Evolutionary conservation across 2,329 filamentous ascomycete genomes (phyloP).

Genomic region (Arthroderma uncinatum): DNA sequence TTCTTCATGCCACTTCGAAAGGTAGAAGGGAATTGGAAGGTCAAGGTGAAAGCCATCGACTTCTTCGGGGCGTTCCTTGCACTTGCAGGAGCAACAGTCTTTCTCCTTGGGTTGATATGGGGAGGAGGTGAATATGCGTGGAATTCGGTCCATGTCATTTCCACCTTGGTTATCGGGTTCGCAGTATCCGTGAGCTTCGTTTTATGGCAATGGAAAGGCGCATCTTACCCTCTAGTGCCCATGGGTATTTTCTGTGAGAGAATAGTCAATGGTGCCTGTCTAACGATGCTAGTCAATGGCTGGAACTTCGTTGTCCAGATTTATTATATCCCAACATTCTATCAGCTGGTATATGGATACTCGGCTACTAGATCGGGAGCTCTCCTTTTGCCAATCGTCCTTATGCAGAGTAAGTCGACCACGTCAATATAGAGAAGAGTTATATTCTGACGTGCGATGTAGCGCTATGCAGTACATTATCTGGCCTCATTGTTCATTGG

Average conservation of each 20-base stretch:
- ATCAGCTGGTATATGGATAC: slow-evolving; percentile 44
- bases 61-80: slow-evolving; percentile 41
- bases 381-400: slow-evolving; percentile 39
- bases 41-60: slow-evolving; percentile 43
- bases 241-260: slow-evolving; percentile 45
- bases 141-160: slow-evolving; percentile 45
- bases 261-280: slow-evolving; percentile 45
- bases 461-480: slow-evolving; percentile 41
- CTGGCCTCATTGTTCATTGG: slow-evolving; percentile 44
- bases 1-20: slow-evolving; percentile 49
- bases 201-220: slow-evolving; percentile 28
- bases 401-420: neutral
- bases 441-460: slow-evolving; percentile 21
- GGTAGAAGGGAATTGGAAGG: slow-evolving; percentile 42
- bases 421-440: neutral
- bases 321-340: slow-evolving; percentile 52
- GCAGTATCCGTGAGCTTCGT: slow-evolving; percentile 22
- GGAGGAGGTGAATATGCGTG: slow-evolving; percentile 50
- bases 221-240: slow-evolving; percentile 19
- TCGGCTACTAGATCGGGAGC: slow-evolving; percentile 39
- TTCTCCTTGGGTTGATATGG: slow-evolving; percentile 47
- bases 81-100: slow-evolving; percentile 33
- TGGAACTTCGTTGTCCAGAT: slow-evolving; percentile 51
- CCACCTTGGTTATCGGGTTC: slow-evolving; percentile 43
- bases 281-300: slow-evolving; percentile 49